These are phyloP conservation scores for Euphorbia schlechtendalii DNA, from an alignment of 441 rosid genomes.

Conservation along the genomic window DNA sequence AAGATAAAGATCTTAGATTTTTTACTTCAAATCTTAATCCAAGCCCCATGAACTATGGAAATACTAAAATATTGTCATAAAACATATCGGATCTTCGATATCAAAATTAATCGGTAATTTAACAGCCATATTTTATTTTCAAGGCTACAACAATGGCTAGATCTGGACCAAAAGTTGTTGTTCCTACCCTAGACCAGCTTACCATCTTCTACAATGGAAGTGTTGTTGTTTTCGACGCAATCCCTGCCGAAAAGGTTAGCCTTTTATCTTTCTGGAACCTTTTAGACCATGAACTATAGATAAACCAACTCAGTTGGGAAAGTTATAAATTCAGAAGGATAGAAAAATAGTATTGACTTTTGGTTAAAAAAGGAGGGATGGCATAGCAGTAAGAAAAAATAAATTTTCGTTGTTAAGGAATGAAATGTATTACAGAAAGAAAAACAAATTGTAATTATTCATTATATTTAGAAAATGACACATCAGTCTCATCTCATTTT, in stretches of 20 bases:
- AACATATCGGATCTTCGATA: too few relatives aligned
- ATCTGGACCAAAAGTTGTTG: slow-evolving; percentile 28
- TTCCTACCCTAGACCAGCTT: slow-evolving; percentile 43
- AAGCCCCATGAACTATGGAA: too few relatives aligned
- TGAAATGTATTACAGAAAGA: neutral
- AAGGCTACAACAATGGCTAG: slow-evolving; percentile 31
- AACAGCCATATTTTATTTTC: slow-evolving; percentile 5
- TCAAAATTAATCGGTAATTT: neutral
- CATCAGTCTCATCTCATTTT: slow-evolving; percentile 14
- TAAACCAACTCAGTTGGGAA: too few relatives aligned
- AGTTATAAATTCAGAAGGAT: too few relatives aligned
- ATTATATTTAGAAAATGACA: slow-evolving; percentile 25
- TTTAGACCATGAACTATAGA: too few relatives aligned
- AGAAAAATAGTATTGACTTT: too few relatives aligned
- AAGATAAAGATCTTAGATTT: neutral
- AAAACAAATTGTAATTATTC: slow-evolving; percentile 9
- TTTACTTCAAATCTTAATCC: too few relatives aligned
- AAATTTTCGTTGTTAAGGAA: neutral
- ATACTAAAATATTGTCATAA: too few relatives aligned
- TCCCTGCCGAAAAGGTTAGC: slow-evolving; percentile 72
- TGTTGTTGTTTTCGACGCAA: slow-evolving; percentile 59
- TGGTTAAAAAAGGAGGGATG: too few relatives aligned
- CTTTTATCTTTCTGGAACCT: neutral
- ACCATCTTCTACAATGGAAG: slow-evolving; percentile 80
- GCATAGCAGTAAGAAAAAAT: too few relatives aligned